These are phyloP conservation scores for Limnanthes douglasii DNA, from an alignment of 345 rosid species.

Conservation along the genomic window DNA sequence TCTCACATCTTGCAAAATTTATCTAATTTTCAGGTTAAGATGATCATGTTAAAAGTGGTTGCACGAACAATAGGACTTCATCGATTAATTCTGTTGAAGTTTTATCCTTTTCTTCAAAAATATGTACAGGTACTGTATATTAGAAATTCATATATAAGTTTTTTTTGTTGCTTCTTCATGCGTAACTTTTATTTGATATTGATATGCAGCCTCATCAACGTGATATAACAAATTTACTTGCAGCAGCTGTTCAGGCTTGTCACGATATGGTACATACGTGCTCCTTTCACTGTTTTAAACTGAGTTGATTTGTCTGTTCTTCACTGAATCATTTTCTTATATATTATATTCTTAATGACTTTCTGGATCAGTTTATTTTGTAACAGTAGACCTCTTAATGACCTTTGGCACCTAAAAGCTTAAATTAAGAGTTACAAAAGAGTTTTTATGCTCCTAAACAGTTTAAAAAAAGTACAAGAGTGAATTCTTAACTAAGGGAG, in stretches of 20 bases:
- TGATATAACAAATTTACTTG: slow-evolving; percentile 82
- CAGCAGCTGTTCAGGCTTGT: slow-evolving; percentile 93
- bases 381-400: no score
- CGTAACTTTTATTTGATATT: slow-evolving; percentile 4
- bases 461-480: no score
- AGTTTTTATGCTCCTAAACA: no score
- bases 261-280: slow-evolving; percentile 96
- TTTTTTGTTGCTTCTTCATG: slow-evolving; percentile 1
- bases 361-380: no score
- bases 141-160: slow-evolving; percentile 3
- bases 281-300: no score
- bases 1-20: no score
- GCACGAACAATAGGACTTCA: slow-evolving; percentile 90
- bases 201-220: slow-evolving; percentile 79
- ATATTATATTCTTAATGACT: no score
- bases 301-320: no score
- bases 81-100: slow-evolving; percentile 54
- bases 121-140: slow-evolving; percentile 54
- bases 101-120: slow-evolving; percentile 69
- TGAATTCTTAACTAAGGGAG: no score
- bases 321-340: slow-evolving; percentile 10
- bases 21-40: slow-evolving; percentile 67
- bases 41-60: slow-evolving; percentile 88
- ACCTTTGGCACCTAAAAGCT: no score
- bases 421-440: no score